Conservation (phyloP, 257 asterid species). For the Solanum lycopersicoides region DNA sequence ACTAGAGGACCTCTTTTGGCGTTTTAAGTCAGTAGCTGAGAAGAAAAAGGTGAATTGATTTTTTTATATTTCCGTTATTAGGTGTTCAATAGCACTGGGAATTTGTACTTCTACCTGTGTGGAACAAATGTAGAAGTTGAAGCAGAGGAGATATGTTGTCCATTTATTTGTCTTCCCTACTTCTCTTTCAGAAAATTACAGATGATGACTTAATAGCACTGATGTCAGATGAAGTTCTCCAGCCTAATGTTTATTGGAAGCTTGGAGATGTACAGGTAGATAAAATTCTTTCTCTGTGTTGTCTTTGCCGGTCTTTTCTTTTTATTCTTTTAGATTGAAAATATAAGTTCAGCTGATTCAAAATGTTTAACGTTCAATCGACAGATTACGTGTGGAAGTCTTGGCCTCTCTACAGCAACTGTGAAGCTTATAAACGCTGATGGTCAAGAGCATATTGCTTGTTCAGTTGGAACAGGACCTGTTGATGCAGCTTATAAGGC, state of each 20-base stretch:
- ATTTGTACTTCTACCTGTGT: background rate
- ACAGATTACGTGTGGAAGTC: slow-evolving; percentile 88
- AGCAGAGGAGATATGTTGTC: background rate
- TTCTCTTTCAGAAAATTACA: slow-evolving; percentile 39
- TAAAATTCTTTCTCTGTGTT: background rate
- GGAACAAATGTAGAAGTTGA: background rate
- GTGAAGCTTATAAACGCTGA: slow-evolving; percentile 60
- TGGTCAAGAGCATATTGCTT: slow-evolving; percentile 57
- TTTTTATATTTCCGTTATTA: background rate
- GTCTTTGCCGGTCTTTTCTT: background rate
- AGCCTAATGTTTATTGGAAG: slow-evolving; percentile 71
- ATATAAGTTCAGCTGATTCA: background rate
- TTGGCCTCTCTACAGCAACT: slow-evolving; percentile 94
- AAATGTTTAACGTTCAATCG: background rate
- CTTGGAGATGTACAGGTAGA: slow-evolving; percentile 72
- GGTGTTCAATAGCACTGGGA: background rate
- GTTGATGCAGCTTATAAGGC: slow-evolving; percentile 97
- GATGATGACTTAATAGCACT: slow-evolving; percentile 82
- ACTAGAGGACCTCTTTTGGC: slow-evolving; percentile 84
- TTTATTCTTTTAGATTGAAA: background rate
- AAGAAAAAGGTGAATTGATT: slow-evolving; percentile 60
- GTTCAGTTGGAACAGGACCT: slow-evolving; percentile 96
- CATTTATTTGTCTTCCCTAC: background rate
- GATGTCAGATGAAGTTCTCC: slow-evolving; percentile 79
- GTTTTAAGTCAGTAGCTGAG: slow-evolving; percentile 85